Base-by-base conservation (phyloP, 2,329 filamentous ascomycete species). In the Colletotrichum lini region DNA sequence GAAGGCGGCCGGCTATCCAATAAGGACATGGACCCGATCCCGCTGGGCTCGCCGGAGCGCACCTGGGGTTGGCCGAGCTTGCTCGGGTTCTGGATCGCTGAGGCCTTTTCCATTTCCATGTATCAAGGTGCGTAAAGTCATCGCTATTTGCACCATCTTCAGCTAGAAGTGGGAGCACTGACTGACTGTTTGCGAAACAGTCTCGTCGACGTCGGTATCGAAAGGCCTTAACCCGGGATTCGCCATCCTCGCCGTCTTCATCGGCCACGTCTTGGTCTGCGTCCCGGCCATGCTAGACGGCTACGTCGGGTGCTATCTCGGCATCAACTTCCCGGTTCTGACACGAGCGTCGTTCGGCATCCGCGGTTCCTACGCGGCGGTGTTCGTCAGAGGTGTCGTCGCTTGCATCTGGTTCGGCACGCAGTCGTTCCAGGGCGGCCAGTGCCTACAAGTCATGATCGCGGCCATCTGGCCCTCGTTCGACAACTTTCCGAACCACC, bases 401-500 rank as follows among this genome's bases (percentile, higher is more conserved):
- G 80, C 80, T 6, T 76, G 80, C 16, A 80, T 83, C 62, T 82
- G 81, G 81, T 80, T 78, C 38, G 80, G 77, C 8, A 78, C 81
- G 9, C 79, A 81, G 65, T 78, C 75, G 0, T 77, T 76, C 42
- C 75, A 75, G 53, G 80, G 80, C 9, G 77, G 76, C 1, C 76
- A 75, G 8, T 77, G 76, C 45, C 73, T 81, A n/a, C 78, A 75
- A 13, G 74, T 78, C 47, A 77, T 81, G 75, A 76, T 82, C 12
- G 73, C 75, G 2, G 79, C 81, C 16, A 82, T 84, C 67, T 85
- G 82, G 82, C 82, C 83, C 0, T 80, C 78, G 21, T 84, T 82
- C 71, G 73, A 77, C 18, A 77, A 76, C 61, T 79, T 86, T 18
- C 82, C 81, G 4, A 85, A 85, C 66, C 78, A 79, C 40, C 78